A percentile compares a stretch with the other conserved stretches of the same genome.
These are phyloP conservation scores for Azolla pinnata DNA, from an alignment of 75 land plant species.

Conservation along the genomic window DNA sequence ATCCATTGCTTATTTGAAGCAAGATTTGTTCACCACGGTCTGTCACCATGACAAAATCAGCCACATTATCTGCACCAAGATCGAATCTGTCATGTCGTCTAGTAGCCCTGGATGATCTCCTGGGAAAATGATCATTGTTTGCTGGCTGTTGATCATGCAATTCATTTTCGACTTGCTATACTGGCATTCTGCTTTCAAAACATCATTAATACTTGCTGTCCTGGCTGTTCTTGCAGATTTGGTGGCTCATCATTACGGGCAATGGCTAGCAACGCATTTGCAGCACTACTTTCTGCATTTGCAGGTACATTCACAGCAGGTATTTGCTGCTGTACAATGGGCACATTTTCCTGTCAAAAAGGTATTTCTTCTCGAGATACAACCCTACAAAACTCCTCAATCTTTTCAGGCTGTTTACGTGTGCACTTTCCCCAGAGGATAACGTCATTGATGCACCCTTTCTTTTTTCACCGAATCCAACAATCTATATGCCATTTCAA, in stretches of 20 bases:
- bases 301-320: not conserved
- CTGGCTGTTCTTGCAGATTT: not conserved
- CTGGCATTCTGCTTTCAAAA: too few species aligned
- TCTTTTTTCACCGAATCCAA: not conserved
- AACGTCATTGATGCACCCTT: not conserved
- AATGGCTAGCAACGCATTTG: not conserved
- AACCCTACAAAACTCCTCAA: not conserved
- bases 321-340: constrained; percentile 1
- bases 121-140: not conserved
- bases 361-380: not conserved
- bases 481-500: not conserved
- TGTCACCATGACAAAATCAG: constrained; percentile 1
- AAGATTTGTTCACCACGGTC: constrained; percentile 1
- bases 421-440: not conserved
- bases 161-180: too few species aligned
- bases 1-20: constrained; percentile 2
- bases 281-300: not conserved
- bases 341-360: not conserved
- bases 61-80: not conserved
- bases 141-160: too few species aligned
- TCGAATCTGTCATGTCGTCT: not conserved
- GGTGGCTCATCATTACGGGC: not conserved
- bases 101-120: not conserved
- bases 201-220: too few species aligned
- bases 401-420: not conserved